Evolutionary conservation across 2,329 filamentous ascomycete species (phyloP).

Genomic region (Magnaporthiopsis rhizophila): DNA sequence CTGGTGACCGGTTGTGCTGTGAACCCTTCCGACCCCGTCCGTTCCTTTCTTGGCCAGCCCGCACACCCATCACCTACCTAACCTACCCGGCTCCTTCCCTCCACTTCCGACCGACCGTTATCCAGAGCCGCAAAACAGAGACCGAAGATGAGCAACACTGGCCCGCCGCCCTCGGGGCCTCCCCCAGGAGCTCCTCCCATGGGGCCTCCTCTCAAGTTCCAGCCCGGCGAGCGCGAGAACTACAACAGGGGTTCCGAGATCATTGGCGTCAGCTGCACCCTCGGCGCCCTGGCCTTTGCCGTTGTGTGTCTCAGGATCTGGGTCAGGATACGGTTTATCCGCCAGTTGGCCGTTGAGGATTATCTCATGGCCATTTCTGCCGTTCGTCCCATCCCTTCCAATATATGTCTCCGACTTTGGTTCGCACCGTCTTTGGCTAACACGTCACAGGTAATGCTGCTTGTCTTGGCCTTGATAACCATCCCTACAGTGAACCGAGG

Average conservation of each 20-base stretch:
- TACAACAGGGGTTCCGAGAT: slow-evolving; percentile 23
- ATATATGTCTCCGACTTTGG: too few relatives aligned
- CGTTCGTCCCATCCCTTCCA: slow-evolving; percentile 12
- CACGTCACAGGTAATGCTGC: slow-evolving; percentile 13
- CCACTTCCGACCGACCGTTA: too few relatives aligned
- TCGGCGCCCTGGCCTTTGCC: slow-evolving; percentile 18
- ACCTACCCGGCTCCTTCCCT: too few relatives aligned
- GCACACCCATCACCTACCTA: too few relatives aligned
- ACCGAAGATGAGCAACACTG: too few relatives aligned
- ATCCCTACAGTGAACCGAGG: slow-evolving; percentile 19
- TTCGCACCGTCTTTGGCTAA: background rate
- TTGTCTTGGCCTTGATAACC: slow-evolving; percentile 21
- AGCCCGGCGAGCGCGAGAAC: slow-evolving; percentile 11
- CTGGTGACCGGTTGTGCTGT: too few relatives aligned
- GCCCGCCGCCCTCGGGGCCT: too few relatives aligned
- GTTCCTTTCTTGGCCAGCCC: too few relatives aligned
- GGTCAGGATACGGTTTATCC: slow-evolving; percentile 19
- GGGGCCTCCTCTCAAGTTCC: too few relatives aligned
- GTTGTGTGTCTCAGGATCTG: slow-evolving; percentile 18
- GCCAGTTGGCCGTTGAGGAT: slow-evolving; percentile 20
- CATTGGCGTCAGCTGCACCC: slow-evolving; percentile 19
- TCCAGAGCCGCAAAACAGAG: too few relatives aligned
- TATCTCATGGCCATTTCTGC: slow-evolving; percentile 20
- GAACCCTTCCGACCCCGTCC: too few relatives aligned
- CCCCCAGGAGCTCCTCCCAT: too few relatives aligned